Percentiles rank a stretch among this genome's conserved stretches.
Conservation (phyloP, 129 eudicot genomes). For the Cynara cardunculus region DNA sequence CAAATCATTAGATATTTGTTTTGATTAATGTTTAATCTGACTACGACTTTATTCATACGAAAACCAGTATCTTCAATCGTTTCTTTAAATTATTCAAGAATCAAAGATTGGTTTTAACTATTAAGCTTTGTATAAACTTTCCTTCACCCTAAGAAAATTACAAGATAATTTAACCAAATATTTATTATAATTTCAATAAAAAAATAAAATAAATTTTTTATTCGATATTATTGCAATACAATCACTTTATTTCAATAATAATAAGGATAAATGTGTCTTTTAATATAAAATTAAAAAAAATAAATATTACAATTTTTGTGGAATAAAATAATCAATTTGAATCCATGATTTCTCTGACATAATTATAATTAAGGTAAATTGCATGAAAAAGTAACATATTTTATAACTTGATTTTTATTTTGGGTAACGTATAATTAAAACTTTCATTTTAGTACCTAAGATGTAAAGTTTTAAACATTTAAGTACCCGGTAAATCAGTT, state of each 20-base stretch:
- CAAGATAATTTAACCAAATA: background rate
- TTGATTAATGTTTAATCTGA: background rate
- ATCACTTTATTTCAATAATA: background rate
- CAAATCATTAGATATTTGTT: background rate
- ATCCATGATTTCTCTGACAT: background rate
- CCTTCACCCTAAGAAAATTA: background rate
- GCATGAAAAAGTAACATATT: too few relatives aligned
- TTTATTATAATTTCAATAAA: too few relatives aligned
- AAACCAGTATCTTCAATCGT: background rate
- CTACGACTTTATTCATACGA: background rate
- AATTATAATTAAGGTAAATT: background rate
- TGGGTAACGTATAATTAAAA: too few relatives aligned
- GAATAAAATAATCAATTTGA: background rate
- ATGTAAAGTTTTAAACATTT: too few relatives aligned
- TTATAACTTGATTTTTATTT: too few relatives aligned
- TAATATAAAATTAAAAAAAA: too few relatives aligned
- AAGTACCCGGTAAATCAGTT: too few relatives aligned
- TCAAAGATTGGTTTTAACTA: background rate
- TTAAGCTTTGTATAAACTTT: conserved; percentile 2
- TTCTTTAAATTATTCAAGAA: background rate
- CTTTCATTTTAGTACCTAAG: too few relatives aligned
- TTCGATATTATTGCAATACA: background rate
- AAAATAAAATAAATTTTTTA: too few relatives aligned
- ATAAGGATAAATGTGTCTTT: background rate
- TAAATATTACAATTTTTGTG: background rate